Evolutionary conservation across 2,329 filamentous ascomycete species (phyloP).

Genomic region (Fusarium sp.): DNA sequence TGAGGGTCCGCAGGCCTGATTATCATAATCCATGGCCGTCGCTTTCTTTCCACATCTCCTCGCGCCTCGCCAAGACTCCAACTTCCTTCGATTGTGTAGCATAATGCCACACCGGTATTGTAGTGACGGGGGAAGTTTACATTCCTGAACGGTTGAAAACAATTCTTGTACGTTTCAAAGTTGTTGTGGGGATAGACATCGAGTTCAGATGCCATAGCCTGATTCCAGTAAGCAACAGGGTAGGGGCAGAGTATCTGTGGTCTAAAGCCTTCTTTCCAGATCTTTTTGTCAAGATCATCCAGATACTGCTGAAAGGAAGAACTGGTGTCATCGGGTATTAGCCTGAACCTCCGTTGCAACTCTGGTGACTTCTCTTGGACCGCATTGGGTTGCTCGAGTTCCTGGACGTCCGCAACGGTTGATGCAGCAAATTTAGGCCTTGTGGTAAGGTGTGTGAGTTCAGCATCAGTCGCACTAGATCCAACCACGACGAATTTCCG

Average conservation of each 20-base stretch:
- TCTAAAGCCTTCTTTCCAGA: slow-evolving; percentile 9
- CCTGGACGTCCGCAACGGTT: slow-evolving; percentile 50
- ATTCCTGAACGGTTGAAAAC: slow-evolving; percentile 32
- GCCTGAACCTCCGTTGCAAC: not conserved
- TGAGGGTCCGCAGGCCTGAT: slow-evolving; percentile 59
- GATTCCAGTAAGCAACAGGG: slow-evolving; percentile 56
- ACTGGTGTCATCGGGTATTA: slow-evolving; percentile 20
- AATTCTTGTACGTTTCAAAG: slow-evolving; percentile 42
- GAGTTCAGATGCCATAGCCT: slow-evolving; percentile 43
- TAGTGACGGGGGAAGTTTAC: slow-evolving; percentile 7
- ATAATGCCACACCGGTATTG: slow-evolving; percentile 56
- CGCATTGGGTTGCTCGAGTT: slow-evolving; percentile 10
- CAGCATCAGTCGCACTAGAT: slow-evolving; percentile 49
- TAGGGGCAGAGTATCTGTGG: slow-evolving; percentile 51
- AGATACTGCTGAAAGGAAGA: slow-evolving; percentile 19
- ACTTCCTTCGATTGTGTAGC: slow-evolving; percentile 60
- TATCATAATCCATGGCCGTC: slow-evolving; percentile 64
- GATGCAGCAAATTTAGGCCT: slow-evolving; percentile 49
- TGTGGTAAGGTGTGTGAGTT: slow-evolving; percentile 43
- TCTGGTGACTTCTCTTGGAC: not conserved
- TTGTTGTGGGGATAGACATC: slow-evolving; percentile 26
- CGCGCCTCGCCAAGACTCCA: slow-evolving; percentile 49
- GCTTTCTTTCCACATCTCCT: slow-evolving; percentile 36
- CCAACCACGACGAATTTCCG: slow-evolving; percentile 68
- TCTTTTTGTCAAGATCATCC: slow-evolving; percentile 3